Evolutionary conservation across 495 filamentous ascomycete species (phyloP).

Genomic region (Parmelia sp.): DNA sequence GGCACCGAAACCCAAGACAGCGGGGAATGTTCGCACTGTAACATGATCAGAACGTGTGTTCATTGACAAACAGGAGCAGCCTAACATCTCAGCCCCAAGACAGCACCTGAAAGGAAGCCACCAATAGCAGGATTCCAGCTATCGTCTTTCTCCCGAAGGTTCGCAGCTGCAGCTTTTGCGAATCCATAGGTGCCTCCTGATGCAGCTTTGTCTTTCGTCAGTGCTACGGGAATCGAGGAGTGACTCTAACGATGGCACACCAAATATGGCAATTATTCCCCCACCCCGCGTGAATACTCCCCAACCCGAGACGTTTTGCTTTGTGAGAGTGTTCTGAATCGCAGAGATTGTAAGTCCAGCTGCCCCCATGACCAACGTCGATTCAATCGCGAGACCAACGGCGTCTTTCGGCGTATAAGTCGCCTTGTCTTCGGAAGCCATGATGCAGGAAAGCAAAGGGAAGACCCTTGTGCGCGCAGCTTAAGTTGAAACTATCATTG

Average conservation of each 20-base stretch:
- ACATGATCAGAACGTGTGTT: conserved; percentile 14
- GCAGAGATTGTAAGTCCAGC: conserved; percentile 67
- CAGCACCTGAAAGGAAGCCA: conserved; percentile 63
- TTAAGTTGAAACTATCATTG: not conserved
- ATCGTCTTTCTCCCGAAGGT: conserved; percentile 71
- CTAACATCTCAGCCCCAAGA: conserved; percentile 61
- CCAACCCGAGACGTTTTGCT: conserved; percentile 67
- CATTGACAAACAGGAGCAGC: conserved; percentile 6
- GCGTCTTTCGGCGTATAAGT: conserved; percentile 75
- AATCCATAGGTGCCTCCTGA: conserved; percentile 78
- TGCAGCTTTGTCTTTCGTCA: conserved; percentile 51
- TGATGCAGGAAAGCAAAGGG: conserved; percentile 35
- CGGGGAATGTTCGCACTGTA: conserved; percentile 67
- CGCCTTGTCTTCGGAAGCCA: conserved; percentile 47
- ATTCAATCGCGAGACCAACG: conserved; percentile 56
- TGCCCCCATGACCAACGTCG: conserved; percentile 56
- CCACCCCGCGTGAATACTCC: conserved; percentile 71
- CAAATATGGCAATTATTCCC: conserved; percentile 57
- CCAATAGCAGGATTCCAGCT: conserved; percentile 62
- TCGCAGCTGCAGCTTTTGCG: conserved; percentile 62
- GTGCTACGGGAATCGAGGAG: not conserved
- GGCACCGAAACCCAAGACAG: conserved; percentile 71
- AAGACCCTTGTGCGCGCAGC: conserved; percentile 17
- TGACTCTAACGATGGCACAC: conserved; percentile 37
- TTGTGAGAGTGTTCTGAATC: conserved; percentile 76